A percentile compares a stretch with the other conserved stretches of the same genome.
Conservation (phyloP, 805 yeast genomes). For the Candida sithepensis region DNA sequence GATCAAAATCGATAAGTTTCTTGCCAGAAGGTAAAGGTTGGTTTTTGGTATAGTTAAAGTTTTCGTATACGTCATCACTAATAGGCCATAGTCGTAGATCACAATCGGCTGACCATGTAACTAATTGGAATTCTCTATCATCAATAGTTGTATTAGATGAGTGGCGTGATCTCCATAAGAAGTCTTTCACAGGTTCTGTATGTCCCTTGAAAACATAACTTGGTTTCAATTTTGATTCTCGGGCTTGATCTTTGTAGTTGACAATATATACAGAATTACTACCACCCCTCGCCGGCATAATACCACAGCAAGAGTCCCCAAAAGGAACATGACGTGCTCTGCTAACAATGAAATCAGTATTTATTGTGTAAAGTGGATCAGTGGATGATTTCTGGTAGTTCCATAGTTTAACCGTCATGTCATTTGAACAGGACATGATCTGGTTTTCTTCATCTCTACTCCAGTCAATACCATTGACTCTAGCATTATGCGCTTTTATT, state of each 20-base stretch:
- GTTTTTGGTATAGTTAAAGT: conserved; percentile 40
- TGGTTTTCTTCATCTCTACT: conserved; percentile 54
- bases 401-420: conserved; percentile 82
- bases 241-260: conserved; percentile 38
- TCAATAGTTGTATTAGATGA: conserved; percentile 39
- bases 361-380: conserved; percentile 54
- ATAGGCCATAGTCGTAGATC: conserved; percentile 83
- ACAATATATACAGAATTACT: conserved; percentile 56
- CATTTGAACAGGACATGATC: conserved; percentile 82
- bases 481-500: conserved; percentile 74
- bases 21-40: conserved; percentile 30
- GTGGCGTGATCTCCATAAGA: conserved; percentile 76
- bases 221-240: conserved; percentile 43
- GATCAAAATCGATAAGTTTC: conserved; percentile 35
- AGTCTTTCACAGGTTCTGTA: conserved; percentile 79
- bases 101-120: conserved; percentile 91
- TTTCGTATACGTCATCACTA: conserved; percentile 43
- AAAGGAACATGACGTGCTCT: conserved; percentile 87
- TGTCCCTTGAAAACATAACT: conserved; percentile 73
- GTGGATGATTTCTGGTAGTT: conserved; percentile 42
- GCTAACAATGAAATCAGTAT: conserved; percentile 81
- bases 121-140: conserved; percentile 83
- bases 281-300: conserved; percentile 91
- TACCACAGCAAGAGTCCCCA: conserved; percentile 76
- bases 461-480: conserved; percentile 88